phyloP scores from a whole-genome alignment of 164 flowering plant species.

The Nelumbo lutea region DNA sequence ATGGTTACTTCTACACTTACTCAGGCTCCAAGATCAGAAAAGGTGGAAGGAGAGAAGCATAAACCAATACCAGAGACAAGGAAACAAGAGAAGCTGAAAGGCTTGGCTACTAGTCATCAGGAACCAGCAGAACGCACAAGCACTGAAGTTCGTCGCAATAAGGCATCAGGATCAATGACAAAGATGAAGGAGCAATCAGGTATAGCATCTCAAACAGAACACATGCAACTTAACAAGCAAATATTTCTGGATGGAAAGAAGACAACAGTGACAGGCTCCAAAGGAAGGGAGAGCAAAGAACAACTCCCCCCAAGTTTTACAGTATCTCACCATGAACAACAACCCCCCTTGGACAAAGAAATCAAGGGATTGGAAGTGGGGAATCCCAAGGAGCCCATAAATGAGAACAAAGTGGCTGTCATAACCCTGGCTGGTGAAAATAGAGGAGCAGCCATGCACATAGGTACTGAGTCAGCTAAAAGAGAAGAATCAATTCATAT shows the following conservation, averaged over 20 bases:
- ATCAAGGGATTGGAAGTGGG: conserved; percentile 32
- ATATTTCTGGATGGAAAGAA: conserved; percentile 17
- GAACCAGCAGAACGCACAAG: conserved; percentile 14
- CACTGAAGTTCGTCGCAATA: conserved; percentile 10
- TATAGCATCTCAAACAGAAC: conserved; percentile 8
- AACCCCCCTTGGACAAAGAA: conserved; percentile 26
- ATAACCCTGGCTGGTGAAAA: conserved; percentile 80
- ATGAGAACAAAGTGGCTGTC: conserved; percentile 29
- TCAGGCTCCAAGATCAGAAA: background rate
- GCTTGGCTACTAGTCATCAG: conserved; percentile 2
- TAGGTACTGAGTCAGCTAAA: conserved; percentile 30
- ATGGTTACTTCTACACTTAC: background rate
- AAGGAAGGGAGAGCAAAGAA: conserved; percentile 13
- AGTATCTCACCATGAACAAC: conserved; percentile 14
- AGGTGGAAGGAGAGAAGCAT: background rate
- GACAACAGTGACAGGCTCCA: conserved; percentile 1
- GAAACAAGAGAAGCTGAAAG: conserved; percentile 18
- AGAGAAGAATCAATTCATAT: conserved; percentile 46
- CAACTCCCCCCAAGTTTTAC: conserved; percentile 14
- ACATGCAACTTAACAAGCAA: conserved; percentile 19
- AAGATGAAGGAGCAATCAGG: conserved; percentile 8
- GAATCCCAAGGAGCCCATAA: conserved; percentile 17
- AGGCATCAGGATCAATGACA: conserved; percentile 11
- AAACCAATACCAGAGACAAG: conserved; percentile 5
- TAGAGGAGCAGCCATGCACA: conserved; percentile 65